Evolutionary conservation across 495 filamentous ascomycete species (phyloP).

Genomic region (Penicillium manginii): DNA sequence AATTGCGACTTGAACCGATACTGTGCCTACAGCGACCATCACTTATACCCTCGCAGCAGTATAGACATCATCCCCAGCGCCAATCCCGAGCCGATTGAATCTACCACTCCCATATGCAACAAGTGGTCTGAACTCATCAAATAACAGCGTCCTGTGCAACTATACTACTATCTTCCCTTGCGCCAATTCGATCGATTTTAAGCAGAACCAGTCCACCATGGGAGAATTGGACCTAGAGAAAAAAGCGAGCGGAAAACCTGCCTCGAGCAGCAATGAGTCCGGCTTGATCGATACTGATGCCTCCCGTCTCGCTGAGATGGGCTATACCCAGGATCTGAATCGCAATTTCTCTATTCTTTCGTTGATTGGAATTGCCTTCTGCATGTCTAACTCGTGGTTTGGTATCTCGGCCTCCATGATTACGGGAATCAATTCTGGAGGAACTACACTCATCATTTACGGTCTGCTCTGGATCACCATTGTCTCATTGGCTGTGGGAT

Average conservation of each 20-base stretch:
- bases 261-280: conserved; percentile 18
- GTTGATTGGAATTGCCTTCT: conserved; percentile 63
- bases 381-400: conserved; percentile 68
- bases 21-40: conserved; percentile 1
- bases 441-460: conserved; percentile 62
- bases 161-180: neutral
- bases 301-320: conserved; percentile 52
- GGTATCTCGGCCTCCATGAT: conserved; percentile 61
- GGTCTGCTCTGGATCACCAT: conserved; percentile 60
- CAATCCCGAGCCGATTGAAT: neutral
- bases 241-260: conserved; percentile 25
- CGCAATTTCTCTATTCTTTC: conserved; percentile 62
- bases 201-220: conserved; percentile 12
- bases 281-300: conserved; percentile 35
- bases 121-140: conserved; percentile 2
- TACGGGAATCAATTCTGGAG: conserved; percentile 64
- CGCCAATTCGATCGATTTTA: neutral
- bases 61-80: conserved; percentile 3
- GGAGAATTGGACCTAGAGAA: conserved; percentile 30
- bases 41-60: conserved; percentile 1
- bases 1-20: conserved; percentile 4
- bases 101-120: conserved; percentile 6
- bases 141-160: conserved; percentile 6
- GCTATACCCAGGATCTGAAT: conserved; percentile 59
- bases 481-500: conserved; percentile 58